Base-by-base conservation (phyloP, 2,329 filamentous ascomycete genomes). In the Trichophyton benhamiae region DNA sequence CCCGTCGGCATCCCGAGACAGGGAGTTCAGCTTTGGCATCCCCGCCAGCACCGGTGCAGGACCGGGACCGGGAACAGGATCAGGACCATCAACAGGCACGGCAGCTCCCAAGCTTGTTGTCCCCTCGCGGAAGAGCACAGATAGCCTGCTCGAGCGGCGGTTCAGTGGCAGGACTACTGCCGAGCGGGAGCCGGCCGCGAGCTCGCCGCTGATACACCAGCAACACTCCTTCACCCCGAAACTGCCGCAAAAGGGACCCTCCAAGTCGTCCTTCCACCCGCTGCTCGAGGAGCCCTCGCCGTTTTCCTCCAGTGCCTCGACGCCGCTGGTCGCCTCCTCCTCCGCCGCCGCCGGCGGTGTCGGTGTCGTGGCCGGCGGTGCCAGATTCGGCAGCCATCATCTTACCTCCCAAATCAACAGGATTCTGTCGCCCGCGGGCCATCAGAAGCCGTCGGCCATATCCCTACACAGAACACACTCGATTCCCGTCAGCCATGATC, bases 401-500 rank as follows among this genome's bases (percentile, higher is more conserved):
- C 33, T 27, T 17, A 7, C 55, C 3, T 58, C 46, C 3, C 11
- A 9, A 2, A n/a, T n/a, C 41, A 44, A n/a, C 46, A 13, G 17
- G 44, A 4, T 33, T 53, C 27, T 30, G 27, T 6, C 27, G n/a
- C 49, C 20, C 15, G 27, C 25, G 27, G 15, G 9, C 9, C 20
- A 53, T 4, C 17, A 36, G 13, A 36, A 41, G n/a, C 36, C 17
- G 20, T 13, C 38, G 6, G 33, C 33, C 33, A 5, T 58, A 3
- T 22, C 30, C 3, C 30, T 66, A 4, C 63, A 63, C 36, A 71
- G 79, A 41, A 77, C 81, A 0, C 80, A 81, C 60, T 85, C 82
- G 0, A 67, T 83, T n/a, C 83, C 84, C 0, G 66, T 75, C 3
- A 74, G 75, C 4, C 64, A 80, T 2, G 81, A 84, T 25, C 69